Base-by-base conservation (phyloP, 2,329 filamentous ascomycete species). In the Pseudogymnoascus sp. region DNA sequence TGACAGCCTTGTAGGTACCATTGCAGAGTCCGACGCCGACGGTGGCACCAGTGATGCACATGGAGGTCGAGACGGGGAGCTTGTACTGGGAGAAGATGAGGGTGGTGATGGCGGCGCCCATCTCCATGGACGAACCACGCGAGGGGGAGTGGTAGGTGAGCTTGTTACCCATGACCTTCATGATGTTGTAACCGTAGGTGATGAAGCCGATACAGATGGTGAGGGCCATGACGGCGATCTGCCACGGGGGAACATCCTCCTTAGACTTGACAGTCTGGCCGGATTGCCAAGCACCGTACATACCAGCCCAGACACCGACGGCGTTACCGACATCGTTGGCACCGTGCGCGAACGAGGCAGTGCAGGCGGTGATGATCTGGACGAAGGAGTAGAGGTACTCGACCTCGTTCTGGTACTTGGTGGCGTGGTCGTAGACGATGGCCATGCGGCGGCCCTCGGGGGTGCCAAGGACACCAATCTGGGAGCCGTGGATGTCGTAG, bases 101-200 rank as follows among this genome's bases (percentile, higher is more conserved):
- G 65, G 91, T 84, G 8, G 89, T 91, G 68, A 92, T 85, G 68
- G 89, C 88, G 50, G 89, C 88, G 56, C 89, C 89, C 83, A 92
- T 84, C 73, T 92, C 89, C 89, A 92, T 92, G 60, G 87, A 90
- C 69, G 78, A 89, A 61, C 79, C 81, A 69, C 82, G 73, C 67
- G 75, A 79, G 4, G 82, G 82, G 2, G 81, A 84, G 74, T 89
- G 87, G 75, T 89, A 89, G 64, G 88, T 90, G 74, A 90, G 86
- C 76, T 89, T 89, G 81, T 91, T 92, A 62, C 89, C 89, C 88
- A 91, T 91, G 75, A 89, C 85, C 78, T 89, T 90, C 88, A 91
- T 91, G 77, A 91, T 91, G 79, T 91, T 91, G 79, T 91, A 91
- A 8, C 89, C 89, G 70, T 91, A 91, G 12, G 88, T 91, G 71